phyloP scores from a whole-genome alignment of 169 alveolate genomes.

The Miamiensis avidus region DNA sequence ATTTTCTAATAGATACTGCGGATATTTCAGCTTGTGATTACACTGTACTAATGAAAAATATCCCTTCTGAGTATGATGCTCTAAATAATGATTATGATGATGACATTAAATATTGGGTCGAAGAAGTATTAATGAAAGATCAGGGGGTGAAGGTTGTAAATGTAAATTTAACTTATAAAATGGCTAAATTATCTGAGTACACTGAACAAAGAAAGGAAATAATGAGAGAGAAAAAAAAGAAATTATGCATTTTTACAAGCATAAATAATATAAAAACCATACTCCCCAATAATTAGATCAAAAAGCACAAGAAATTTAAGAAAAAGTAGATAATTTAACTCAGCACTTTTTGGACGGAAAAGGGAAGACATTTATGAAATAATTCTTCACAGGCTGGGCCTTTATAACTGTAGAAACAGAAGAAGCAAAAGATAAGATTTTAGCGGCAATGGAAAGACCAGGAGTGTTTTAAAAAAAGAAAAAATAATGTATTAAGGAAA shows the following conservation, averaged over 20 bases:
- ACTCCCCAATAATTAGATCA: background rate
- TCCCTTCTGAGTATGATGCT: constrained; percentile 15
- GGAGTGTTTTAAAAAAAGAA: background rate
- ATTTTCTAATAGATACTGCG: background rate
- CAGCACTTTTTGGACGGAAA: background rate
- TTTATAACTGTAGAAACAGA: background rate
- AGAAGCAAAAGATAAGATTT: background rate
- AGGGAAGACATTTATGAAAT: background rate
- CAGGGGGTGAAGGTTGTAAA: constrained; percentile 5
- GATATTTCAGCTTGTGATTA: constrained; percentile 28
- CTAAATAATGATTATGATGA: constrained; percentile 28
- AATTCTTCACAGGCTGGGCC: background rate
- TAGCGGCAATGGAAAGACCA: too few relatives aligned
- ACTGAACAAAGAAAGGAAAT: background rate
- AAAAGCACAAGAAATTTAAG: background rate
- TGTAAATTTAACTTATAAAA: constrained; percentile 3
- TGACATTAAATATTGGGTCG: constrained; percentile 2
- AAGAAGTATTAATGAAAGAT: background rate
- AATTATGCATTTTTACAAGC: background rate
- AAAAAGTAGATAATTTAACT: background rate
- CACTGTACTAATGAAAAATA: constrained; percentile 12
- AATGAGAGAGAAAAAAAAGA: background rate
- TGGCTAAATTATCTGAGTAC: background rate
- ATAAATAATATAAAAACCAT: too few relatives aligned
- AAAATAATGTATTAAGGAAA: background rate